Conservation (phyloP, 208 protist genomes). For the Acanthamoeba triangularis region DNA sequence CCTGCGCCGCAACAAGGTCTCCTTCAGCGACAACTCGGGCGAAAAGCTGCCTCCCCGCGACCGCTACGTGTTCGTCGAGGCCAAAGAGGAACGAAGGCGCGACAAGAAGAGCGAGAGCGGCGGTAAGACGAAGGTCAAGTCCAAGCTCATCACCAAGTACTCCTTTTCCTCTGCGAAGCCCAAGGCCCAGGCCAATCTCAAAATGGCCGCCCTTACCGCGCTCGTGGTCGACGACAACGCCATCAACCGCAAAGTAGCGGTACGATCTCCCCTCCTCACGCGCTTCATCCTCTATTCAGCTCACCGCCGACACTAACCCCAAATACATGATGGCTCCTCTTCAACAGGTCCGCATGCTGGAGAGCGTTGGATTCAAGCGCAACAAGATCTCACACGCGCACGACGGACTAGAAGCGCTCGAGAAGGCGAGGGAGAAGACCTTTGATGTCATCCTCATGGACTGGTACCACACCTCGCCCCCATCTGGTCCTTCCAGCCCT, state of each 20-base stretch:
- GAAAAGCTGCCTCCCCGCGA: constrained; percentile 12
- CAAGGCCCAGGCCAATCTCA: background rate
- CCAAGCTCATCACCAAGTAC: constrained; percentile 59
- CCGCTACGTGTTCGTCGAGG: background rate
- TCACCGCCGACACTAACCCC: background rate
- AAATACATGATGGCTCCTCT: background rate
- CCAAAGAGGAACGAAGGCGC: background rate
- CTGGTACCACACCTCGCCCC: background rate
- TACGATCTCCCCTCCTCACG: background rate
- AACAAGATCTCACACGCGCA: constrained; percentile 35
- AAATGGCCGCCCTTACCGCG: background rate
- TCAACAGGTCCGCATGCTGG: constrained; percentile 16
- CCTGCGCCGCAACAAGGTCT: background rate
- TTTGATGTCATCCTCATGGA: constrained; percentile 63
- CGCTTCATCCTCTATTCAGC: background rate
- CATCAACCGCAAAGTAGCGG: constrained; percentile 63
- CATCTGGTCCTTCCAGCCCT: background rate
- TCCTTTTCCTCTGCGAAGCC: background rate
- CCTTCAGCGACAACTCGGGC: constrained; percentile 25
- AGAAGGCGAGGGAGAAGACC: constrained; percentile 13
- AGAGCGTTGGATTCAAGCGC: constrained; percentile 30
- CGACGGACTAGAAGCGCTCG: constrained; percentile 17
- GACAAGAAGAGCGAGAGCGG: background rate
- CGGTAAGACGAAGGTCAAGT: background rate
- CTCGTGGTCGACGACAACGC: constrained; percentile 66